Percentiles rank a stretch among this genome's conserved stretches.
phyloP scores from a whole-genome alignment of 352 stramenopile species.

The Detonula confervacea region DNA sequence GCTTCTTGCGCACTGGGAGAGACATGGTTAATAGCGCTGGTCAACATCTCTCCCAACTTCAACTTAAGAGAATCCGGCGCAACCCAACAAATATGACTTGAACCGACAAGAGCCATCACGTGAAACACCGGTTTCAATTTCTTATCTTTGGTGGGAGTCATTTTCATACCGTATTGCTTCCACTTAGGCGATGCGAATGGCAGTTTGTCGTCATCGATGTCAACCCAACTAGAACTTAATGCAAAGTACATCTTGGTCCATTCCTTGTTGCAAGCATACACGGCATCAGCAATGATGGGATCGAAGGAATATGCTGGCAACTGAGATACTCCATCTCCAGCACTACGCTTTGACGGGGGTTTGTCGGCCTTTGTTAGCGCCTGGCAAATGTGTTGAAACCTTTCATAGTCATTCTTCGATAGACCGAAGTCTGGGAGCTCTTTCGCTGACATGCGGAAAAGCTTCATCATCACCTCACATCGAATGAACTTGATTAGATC shows the following conservation, averaged over 20 bases:
- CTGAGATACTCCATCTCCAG: no score
- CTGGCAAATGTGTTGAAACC: neutral
- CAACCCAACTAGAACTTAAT: neutral
- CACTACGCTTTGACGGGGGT: no score
- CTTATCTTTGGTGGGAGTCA: constrained; percentile 25
- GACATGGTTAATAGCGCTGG: neutral
- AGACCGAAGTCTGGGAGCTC: neutral
- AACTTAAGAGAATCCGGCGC: neutral
- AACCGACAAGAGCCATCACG: neutral
- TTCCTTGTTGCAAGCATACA: constrained; percentile 13
- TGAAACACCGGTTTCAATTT: constrained; percentile 28
- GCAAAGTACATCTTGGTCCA: constrained; percentile 16
- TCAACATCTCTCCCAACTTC: constrained; percentile 3
- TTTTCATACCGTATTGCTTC: constrained; percentile 12
- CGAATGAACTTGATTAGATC: neutral
- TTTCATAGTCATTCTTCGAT: neutral
- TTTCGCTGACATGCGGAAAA: neutral
- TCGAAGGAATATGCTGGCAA: constrained; percentile 20
- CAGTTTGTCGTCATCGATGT: constrained; percentile 19
- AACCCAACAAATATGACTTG: neutral
- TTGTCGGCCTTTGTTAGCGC: neutral
- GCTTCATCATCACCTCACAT: neutral
- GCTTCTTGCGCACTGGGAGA: neutral
- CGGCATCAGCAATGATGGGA: constrained; percentile 5
- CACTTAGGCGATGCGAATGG: constrained; percentile 1